Evolutionary conservation across 2,329 filamentous ascomycete genomes (phyloP), one percentile per base, ranked within the genome.

Genomic region (Ampelomyces quisqualis): DNA sequence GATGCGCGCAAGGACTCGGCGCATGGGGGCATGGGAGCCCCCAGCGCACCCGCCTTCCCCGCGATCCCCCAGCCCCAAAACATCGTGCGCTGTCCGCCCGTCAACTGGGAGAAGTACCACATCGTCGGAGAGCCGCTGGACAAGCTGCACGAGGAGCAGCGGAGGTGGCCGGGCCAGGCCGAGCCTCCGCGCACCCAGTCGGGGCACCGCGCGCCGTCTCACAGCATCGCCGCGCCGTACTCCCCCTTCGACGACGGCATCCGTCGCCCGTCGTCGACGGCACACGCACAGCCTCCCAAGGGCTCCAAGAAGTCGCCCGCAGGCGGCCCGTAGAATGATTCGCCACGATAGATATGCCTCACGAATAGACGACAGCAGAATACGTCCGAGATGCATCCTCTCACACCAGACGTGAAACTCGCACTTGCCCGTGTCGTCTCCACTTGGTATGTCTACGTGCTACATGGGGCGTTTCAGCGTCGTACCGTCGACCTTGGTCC

Each of bases 101-200:
- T 97, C 60, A 95, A 96, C 72, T 97, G 91, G 91, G 81, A 84
- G 9, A 90, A 95, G 63, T 97, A 97, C 67, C 88, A 88, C 55
- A 77, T 96, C n/a, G 82, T 93, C 3, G 90, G 89, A 34, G 85
- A 88, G 45, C 81, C 88, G 1, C 75, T 96, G 23, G 89, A 96
- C 67, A 86, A 83, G 64, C 74, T 96, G 49, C 90, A 96, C 65
- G 79, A 82, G 35, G 87, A 95, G 60, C 90, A 96, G 70, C 71
- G 83, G 37, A 70, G 73, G 34, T 66, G 62, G 53, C 64, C 64
- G 14, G 58, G 53, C 13, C 44, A 68, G 6, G 67, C 70, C 7
- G 73, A 69, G 71, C 62, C 65, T 31, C 58, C 61, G 15, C 57
- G 57, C 29, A 53, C 57, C 22, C 55, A 57, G 27, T 49, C 58